phyloP scores from a whole-genome alignment of 2,329 filamentous ascomycete species.

The Diaporthe sp. region DNA sequence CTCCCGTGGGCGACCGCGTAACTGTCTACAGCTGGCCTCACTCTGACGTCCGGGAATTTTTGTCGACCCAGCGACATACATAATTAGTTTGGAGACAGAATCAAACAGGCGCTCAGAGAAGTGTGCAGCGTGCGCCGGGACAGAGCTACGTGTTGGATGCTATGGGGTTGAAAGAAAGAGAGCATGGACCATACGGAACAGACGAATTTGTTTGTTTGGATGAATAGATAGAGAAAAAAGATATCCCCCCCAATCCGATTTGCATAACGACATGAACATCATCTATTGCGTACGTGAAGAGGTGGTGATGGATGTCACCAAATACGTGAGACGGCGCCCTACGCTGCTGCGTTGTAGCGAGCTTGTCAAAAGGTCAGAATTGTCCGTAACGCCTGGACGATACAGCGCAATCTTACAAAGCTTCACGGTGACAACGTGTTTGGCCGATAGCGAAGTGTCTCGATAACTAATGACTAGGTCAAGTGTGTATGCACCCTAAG shows the following conservation, averaged over 20 bases:
- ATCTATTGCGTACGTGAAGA: not conserved
- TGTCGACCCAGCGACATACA: not conserved
- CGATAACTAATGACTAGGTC: not conserved
- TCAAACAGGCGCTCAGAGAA: not conserved
- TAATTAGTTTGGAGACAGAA: not conserved
- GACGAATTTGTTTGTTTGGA: slow-evolving; percentile 7
- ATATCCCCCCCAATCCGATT: slow-evolving; percentile 40
- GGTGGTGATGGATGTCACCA: too few species aligned
- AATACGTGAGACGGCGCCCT: too few species aligned
- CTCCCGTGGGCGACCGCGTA: not conserved
- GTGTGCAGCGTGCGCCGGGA: not conserved
- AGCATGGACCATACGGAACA: not conserved
- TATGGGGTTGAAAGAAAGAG: not conserved
- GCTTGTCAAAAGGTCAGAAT: too few species aligned
- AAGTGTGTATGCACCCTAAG: too few species aligned
- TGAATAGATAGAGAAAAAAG: slow-evolving; percentile 33
- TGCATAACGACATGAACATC: not conserved
- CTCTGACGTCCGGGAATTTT: not conserved
- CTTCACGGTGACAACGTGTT: too few species aligned
- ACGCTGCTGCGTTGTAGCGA: too few species aligned
- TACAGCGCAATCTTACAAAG: too few species aligned
- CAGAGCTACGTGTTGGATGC: not conserved
- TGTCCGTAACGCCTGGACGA: too few species aligned
- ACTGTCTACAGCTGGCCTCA: not conserved
- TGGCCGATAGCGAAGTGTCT: not conserved